Conservation (phyloP, 225 moss, liverwort and hornwort genomes). For the Anthoceros angustus region DNA sequence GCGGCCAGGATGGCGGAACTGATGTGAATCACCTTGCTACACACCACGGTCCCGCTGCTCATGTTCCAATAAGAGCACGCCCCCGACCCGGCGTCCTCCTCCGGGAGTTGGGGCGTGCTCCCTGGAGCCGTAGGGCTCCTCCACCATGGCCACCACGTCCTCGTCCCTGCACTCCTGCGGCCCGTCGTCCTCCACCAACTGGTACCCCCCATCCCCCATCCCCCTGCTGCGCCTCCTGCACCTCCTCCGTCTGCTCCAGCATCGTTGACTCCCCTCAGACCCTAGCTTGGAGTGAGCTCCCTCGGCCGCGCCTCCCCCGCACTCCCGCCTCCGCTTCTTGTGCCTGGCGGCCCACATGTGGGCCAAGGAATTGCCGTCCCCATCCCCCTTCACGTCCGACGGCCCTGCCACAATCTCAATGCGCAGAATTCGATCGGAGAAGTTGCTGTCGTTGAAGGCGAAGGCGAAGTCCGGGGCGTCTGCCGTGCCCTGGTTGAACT, state of each 20-base stretch:
- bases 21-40: conserved; percentile 68
- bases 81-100: conserved; percentile 59
- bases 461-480: conserved; percentile 72
- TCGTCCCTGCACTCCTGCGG: conserved; percentile 69
- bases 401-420: conserved; percentile 73
- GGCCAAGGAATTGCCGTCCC: conserved; percentile 21
- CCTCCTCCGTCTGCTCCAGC: neutral
- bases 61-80: conserved; percentile 39
- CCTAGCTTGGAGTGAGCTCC: conserved; percentile 25
- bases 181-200: conserved; percentile 54
- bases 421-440: conserved; percentile 78
- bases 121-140: conserved; percentile 66
- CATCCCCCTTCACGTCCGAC: conserved; percentile 47
- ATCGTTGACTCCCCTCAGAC: neutral
- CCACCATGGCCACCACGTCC: conserved; percentile 84
- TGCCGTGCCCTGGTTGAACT: conserved; percentile 60
- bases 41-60: conserved; percentile 47
- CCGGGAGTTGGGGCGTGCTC: conserved; percentile 15
- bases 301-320: conserved; percentile 30
- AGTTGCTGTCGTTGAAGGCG: conserved; percentile 94
- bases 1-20: conserved; percentile 98
- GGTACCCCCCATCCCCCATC: conserved; percentile 50
- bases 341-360: conserved; percentile 49
- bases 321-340: conserved; percentile 81
- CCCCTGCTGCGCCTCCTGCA: conserved; percentile 70